Percentiles rank a stretch among this genome's conserved stretches.
These are phyloP conservation scores for Agrocybe pediades DNA, from an alignment of 768 basidiomycete species.

Conservation along the genomic window DNA sequence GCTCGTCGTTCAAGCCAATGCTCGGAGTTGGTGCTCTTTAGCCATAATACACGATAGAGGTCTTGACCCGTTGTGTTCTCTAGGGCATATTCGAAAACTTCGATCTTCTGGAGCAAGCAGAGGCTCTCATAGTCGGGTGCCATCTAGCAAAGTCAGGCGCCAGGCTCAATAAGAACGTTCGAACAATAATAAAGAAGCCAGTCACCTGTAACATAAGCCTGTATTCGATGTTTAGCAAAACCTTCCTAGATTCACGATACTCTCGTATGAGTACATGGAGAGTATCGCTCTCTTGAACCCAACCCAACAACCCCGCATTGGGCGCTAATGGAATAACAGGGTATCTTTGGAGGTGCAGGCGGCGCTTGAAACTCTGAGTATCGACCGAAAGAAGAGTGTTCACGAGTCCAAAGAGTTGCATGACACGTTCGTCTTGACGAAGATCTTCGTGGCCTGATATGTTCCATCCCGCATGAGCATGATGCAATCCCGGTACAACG, in stretches of 20 bases:
- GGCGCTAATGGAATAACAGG: constrained; percentile 95
- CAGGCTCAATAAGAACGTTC: background rate
- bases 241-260: constrained; percentile 94
- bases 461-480: too few species aligned
- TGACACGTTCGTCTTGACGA: constrained; percentile 97
- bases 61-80: constrained; percentile 99
- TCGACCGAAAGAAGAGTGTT: constrained; percentile 94
- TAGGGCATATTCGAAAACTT: constrained; percentile 97
- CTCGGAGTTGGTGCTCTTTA: constrained; percentile 93
- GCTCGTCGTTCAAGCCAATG: constrained; percentile 97
- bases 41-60: constrained; percentile 93
- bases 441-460: constrained; percentile 93
- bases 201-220: constrained; percentile 95
- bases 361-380: constrained; percentile 93
- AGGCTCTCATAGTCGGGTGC: constrained; percentile 98
- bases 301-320: constrained; percentile 91
- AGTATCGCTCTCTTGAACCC: constrained; percentile 96
- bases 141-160: constrained; percentile 62
- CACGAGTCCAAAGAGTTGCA: constrained; percentile 97
- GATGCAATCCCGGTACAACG: too few species aligned
- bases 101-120: constrained; percentile 94
- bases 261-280: constrained; percentile 95
- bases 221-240: constrained; percentile 96
- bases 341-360: constrained; percentile 91
- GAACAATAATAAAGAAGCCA: background rate